Evolutionary conservation across 805 yeast genomes (phyloP).

Genomic region (Candida andamanensis): DNA sequence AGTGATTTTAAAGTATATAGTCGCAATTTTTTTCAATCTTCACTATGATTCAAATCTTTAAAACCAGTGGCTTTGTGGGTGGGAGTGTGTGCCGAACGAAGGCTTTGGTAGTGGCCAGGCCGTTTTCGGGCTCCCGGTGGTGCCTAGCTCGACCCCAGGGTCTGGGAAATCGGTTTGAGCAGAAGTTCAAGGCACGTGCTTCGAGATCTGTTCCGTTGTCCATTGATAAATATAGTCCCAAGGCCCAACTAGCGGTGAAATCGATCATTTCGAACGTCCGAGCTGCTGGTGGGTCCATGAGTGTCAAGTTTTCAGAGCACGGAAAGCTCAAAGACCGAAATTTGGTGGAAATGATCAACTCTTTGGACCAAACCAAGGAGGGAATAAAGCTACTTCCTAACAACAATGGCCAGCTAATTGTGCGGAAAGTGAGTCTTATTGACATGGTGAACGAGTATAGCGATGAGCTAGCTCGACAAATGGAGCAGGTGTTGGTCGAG

Average conservation of each 20-base stretch:
- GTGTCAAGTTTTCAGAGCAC: slow-evolving; percentile 24
- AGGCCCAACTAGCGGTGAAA: slow-evolving; percentile 23
- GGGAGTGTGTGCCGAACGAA: too few species aligned
- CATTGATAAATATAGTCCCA: slow-evolving; percentile 22
- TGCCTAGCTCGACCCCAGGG: too few species aligned
- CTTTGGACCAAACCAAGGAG: slow-evolving; percentile 14
- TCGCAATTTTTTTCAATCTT: too few species aligned
- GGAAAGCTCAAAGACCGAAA: slow-evolving; percentile 17
- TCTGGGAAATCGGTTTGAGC: too few species aligned
- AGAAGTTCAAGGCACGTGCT: too few species aligned
- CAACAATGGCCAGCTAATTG: slow-evolving; percentile 3
- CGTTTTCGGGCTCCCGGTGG: too few species aligned
- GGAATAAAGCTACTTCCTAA: slow-evolving; percentile 9
- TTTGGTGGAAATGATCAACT: slow-evolving; percentile 30
- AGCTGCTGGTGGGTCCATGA: slow-evolving; percentile 13
- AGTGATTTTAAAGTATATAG: too few species aligned
- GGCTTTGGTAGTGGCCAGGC: too few species aligned
- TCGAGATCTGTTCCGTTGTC: too few species aligned
- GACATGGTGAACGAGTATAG: slow-evolving; percentile 32
- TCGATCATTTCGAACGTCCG: slow-evolving; percentile 20
- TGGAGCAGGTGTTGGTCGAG: slow-evolving; percentile 26
- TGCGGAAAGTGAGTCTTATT: slow-evolving; percentile 19
- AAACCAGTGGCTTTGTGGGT: too few species aligned
- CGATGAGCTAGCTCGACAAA: slow-evolving; percentile 26
- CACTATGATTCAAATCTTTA: too few species aligned